phyloP scores from a whole-genome alignment of 495 filamentous ascomycete species.

The Aspergillus diversus region DNA sequence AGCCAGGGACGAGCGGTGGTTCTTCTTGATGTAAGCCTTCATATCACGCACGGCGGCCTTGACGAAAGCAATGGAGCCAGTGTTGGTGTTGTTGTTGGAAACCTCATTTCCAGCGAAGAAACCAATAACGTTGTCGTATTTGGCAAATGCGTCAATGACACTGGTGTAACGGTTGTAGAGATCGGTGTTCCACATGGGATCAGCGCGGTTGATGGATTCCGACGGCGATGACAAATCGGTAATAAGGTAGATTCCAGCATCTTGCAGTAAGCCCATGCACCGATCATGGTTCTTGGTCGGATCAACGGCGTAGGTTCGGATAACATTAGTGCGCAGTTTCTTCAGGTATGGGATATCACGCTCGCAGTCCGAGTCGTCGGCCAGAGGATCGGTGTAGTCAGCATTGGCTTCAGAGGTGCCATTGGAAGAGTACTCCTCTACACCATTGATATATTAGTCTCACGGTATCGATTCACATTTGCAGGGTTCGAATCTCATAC shows the following conservation, averaged over 20 bases:
- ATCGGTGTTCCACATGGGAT: slow-evolving; percentile 75
- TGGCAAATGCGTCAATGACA: slow-evolving; percentile 81
- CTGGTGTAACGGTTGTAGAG: slow-evolving; percentile 80
- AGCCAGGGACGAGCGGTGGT: slow-evolving; percentile 70
- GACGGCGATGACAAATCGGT: slow-evolving; percentile 83
- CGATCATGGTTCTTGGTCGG: slow-evolving; percentile 72
- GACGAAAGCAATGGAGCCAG: slow-evolving; percentile 84
- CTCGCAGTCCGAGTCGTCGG: slow-evolving; percentile 68
- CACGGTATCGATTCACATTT: background rate
- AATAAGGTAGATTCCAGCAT: slow-evolving; percentile 94
- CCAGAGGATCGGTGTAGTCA: slow-evolving; percentile 70
- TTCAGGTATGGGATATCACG: slow-evolving; percentile 84
- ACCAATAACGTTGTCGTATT: slow-evolving; percentile 88
- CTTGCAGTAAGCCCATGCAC: slow-evolving; percentile 86
- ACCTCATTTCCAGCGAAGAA: slow-evolving; percentile 99
- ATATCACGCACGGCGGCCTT: slow-evolving; percentile 96
- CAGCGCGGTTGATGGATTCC: slow-evolving; percentile 79
- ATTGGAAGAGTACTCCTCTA: slow-evolving; percentile 53
- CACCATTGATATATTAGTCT: background rate
- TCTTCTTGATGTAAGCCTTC: slow-evolving; percentile 91
- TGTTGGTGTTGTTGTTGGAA: slow-evolving; percentile 83
- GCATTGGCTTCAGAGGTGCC: slow-evolving; percentile 35
- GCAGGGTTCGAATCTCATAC: slow-evolving; percentile 32
- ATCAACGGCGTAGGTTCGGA: slow-evolving; percentile 94
- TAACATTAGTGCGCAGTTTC: slow-evolving; percentile 81